phyloP scores from a whole-genome alignment of 2,329 filamentous ascomycete species.

The Dichotomopilus funicola region DNA sequence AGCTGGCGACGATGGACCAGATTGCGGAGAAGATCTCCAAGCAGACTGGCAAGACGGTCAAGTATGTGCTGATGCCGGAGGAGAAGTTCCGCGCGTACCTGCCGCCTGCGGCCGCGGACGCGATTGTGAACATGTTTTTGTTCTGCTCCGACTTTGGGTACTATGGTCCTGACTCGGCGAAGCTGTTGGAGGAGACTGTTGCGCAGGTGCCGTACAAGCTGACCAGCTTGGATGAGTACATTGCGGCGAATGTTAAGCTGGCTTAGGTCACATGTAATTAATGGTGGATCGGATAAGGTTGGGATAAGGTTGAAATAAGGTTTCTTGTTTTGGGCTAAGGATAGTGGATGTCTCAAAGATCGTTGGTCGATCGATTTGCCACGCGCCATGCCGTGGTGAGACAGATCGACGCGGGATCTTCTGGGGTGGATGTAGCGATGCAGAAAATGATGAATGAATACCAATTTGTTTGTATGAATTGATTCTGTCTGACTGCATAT shows the following conservation, averaged over 20 bases:
- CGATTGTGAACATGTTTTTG: not conserved
- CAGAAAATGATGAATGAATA: no score
- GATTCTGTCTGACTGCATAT: no score
- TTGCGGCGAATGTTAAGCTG: conserved; percentile 17
- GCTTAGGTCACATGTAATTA: not conserved
- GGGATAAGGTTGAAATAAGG: not conserved
- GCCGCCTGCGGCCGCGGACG: not conserved
- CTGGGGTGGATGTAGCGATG: no score
- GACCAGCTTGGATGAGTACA: conserved; percentile 31
- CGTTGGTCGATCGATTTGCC: no score
- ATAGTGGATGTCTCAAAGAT: no score
- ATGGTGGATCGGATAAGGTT: no score
- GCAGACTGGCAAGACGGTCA: not conserved
- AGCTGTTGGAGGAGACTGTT: conserved; percentile 27
- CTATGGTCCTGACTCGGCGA: conserved; percentile 28
- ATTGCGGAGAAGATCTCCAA: conserved; percentile 27
- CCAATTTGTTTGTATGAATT: no score
- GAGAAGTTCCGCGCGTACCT: not conserved
- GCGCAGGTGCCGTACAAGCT: conserved; percentile 27
- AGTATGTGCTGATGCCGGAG: not conserved
- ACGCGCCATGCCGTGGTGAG: no score
- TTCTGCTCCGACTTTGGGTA: conserved; percentile 30
- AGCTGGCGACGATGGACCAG: not conserved
- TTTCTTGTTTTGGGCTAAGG: no score
- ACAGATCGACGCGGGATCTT: no score